These are phyloP conservation scores for Scheffersomyces stambukii DNA, from an alignment of 1,139 yeast genomes.

Conservation along the genomic window DNA sequence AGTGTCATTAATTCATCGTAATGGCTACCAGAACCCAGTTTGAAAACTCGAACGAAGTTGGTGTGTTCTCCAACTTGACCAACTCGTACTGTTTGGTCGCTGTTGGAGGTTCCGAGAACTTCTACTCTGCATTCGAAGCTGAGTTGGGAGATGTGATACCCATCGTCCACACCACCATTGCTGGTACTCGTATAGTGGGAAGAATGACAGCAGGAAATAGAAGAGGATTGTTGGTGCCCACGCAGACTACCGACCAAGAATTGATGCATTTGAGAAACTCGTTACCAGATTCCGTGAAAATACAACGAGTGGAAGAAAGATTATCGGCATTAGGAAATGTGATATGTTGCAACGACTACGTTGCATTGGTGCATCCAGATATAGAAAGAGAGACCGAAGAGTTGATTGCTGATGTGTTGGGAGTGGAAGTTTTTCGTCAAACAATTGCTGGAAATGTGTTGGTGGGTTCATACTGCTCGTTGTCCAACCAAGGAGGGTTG, in stretches of 20 bases:
- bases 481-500: constrained; percentile 96
- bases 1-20: too few species aligned
- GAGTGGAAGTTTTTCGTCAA: constrained; percentile 98
- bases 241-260: constrained; percentile 99
- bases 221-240: constrained; percentile 94
- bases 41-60: constrained; percentile 97
- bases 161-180: constrained; percentile 94
- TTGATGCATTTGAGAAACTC: constrained; percentile 96
- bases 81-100: constrained; percentile 96
- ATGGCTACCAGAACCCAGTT: constrained; percentile 62
- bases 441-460: constrained; percentile 97
- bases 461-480: constrained; percentile 93
- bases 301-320: constrained; percentile 97
- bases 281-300: constrained; percentile 92
- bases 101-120: constrained; percentile 97
- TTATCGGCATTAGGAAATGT: constrained; percentile 96
- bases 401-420: constrained; percentile 95
- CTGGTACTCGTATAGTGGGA: constrained; percentile 97
- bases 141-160: constrained; percentile 96
- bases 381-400: constrained; percentile 99
- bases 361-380: constrained; percentile 98
- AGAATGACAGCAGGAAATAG: constrained; percentile 99
- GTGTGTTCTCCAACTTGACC: constrained; percentile 94
- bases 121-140: constrained; percentile 96
- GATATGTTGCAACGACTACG: constrained; percentile 97